Percentiles rank a stretch among this genome's conserved stretches.
phyloP scores from a whole-genome alignment of 768 basidiomycete species.

The Kwoniella sp. region DNA sequence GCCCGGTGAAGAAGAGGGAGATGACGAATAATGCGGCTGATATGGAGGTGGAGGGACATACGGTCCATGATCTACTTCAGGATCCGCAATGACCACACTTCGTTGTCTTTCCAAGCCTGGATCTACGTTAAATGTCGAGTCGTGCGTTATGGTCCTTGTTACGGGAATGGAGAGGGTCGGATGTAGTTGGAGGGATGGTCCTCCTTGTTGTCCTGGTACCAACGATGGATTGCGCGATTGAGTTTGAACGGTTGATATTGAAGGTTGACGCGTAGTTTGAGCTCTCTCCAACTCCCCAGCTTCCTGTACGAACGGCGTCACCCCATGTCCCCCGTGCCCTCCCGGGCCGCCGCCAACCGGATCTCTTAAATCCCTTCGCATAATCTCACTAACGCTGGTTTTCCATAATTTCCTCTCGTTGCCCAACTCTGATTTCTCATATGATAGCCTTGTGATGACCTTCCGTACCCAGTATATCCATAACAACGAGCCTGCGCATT shows the following conservation, averaged over 20 bases:
- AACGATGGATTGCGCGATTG: not conserved
- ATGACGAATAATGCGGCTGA: slow-evolving; percentile 5
- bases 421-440: slow-evolving; percentile 7
- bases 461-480: slow-evolving; percentile 14
- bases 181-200: not conserved
- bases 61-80: slow-evolving; percentile 15
- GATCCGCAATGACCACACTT: slow-evolving; percentile 1
- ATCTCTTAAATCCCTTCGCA: slow-evolving; percentile 9
- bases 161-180: not conserved
- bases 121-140: not conserved
- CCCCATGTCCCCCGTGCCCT: not conserved
- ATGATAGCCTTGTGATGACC: slow-evolving; percentile 6
- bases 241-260: not conserved
- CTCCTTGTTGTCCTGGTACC: not conserved
- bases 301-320: not conserved
- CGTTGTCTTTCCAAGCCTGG: not conserved
- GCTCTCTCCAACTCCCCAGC: not conserved
- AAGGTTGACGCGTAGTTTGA: not conserved
- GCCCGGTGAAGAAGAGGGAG: not conserved
- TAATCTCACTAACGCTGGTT: slow-evolving; percentile 9
- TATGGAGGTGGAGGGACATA: slow-evolving; percentile 21
- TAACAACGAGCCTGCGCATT: not conserved
- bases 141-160: not conserved
- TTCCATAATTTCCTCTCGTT: slow-evolving; percentile 10
- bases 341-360: not conserved